phyloP scores from a whole-genome alignment of 2,329 filamentous ascomycete genomes.

The Onygenales sp. region DNA sequence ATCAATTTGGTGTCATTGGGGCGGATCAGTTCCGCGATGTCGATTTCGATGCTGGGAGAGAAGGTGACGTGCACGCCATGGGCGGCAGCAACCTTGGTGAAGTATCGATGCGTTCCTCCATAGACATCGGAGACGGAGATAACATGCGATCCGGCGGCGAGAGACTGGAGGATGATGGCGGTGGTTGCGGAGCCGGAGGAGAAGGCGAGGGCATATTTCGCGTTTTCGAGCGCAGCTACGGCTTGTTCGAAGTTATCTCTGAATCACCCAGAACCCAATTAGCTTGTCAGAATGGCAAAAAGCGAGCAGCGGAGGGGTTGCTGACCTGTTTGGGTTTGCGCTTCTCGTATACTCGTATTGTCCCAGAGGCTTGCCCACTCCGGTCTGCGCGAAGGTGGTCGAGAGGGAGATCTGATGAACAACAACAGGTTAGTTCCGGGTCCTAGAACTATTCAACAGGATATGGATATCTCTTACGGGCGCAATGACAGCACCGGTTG shows the following conservation, averaged over 20 bases:
- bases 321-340: slow-evolving; percentile 77
- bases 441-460: neutral
- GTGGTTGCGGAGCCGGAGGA: slow-evolving; percentile 90
- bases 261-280: slow-evolving; percentile 6
- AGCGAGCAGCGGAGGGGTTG: neutral
- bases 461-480: slow-evolving; percentile 39
- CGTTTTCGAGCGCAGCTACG: slow-evolving; percentile 85
- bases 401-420: slow-evolving; percentile 69
- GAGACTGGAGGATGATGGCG: slow-evolving; percentile 82
- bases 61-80: slow-evolving; percentile 94
- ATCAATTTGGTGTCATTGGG: slow-evolving; percentile 76
- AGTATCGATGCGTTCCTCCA: slow-evolving; percentile 95
- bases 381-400: slow-evolving; percentile 88
- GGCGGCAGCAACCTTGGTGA: slow-evolving; percentile 91
- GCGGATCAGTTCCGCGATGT: slow-evolving; percentile 75
- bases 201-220: slow-evolving; percentile 87
- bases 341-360: slow-evolving; percentile 88
- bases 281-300: neutral
- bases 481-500: slow-evolving; percentile 91
- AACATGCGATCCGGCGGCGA: slow-evolving; percentile 85
- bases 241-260: slow-evolving; percentile 87
- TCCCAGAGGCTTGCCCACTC: slow-evolving; percentile 79
- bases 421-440: slow-evolving; percentile 8
- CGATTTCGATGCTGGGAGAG: slow-evolving; percentile 80
- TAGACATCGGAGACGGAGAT: slow-evolving; percentile 97